Percentiles rank a stretch among this genome's conserved stretches.
These are phyloP conservation scores for Amanita inopinata DNA, from an alignment of 768 basidiomycete species.

Conservation along the genomic window DNA sequence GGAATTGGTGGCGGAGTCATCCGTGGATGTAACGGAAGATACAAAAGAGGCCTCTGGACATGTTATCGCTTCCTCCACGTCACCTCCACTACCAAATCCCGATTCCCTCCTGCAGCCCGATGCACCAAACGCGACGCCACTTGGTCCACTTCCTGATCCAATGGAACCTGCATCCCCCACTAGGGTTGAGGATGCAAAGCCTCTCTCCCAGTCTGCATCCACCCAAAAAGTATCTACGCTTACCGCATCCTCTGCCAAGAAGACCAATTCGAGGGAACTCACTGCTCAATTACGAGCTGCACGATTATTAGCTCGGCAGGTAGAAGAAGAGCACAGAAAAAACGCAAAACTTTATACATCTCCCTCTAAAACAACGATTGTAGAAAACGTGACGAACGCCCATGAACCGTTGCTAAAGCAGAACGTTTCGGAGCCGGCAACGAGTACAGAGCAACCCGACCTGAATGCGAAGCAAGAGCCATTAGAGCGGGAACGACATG, in stretches of 20 bases:
- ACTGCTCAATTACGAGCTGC: constrained; percentile 1
- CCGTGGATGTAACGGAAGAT: too few species aligned
- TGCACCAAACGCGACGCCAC: too few species aligned
- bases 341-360: neutral
- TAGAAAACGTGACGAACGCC: neutral
- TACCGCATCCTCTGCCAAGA: neutral
- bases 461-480: neutral
- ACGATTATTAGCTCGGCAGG: constrained; percentile 3
- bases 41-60: too few species aligned
- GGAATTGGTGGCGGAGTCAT: too few species aligned
- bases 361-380: neutral
- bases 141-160: too few species aligned
- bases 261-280: neutral
- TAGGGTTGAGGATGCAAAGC: too few species aligned
- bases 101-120: too few species aligned
- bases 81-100: too few species aligned
- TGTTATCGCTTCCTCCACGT: too few species aligned
- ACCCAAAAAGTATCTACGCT: too few species aligned
- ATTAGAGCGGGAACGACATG: neutral
- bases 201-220: neutral
- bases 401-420: neutral
- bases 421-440: too few species aligned
- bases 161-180: too few species aligned
- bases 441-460: neutral
- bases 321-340: neutral